Percentiles rank a stretch among this genome's conserved stretches.
Evolutionary conservation across 305 asterid species (phyloP).

Genomic region (Fraxinus ornus): DNA sequence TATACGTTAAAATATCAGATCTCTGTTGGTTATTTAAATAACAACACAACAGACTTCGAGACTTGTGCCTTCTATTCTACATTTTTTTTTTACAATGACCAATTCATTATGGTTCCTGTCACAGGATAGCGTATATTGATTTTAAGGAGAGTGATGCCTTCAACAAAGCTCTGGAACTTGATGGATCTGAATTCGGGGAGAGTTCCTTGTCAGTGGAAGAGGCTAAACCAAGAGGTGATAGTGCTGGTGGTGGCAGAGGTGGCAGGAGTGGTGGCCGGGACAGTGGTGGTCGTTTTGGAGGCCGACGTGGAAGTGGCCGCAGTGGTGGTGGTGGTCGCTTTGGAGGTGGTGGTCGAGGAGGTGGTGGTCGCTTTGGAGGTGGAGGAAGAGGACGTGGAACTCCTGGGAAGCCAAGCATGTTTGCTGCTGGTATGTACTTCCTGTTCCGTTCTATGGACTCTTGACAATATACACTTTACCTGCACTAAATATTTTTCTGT

Average conservation of each 20-base stretch:
- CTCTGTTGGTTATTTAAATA: background rate
- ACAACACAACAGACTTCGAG: background rate
- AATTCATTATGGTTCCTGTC: background rate
- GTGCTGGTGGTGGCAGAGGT: constrained; percentile 29
- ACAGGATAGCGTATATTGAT: constrained; percentile 69
- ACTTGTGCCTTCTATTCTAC: background rate
- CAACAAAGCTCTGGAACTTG: constrained; percentile 53
- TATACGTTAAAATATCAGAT: background rate
- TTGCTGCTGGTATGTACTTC: constrained; percentile 27
- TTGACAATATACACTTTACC: background rate
- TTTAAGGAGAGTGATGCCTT: constrained; percentile 44
- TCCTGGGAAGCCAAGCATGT: constrained; percentile 39
- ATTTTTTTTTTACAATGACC: constrained; percentile 4
- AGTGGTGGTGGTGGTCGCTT: constrained; percentile 38
- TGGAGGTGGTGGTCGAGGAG: constrained; percentile 19
- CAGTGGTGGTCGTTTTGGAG: constrained; percentile 35
- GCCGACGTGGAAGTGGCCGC: constrained; percentile 24
- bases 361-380: constrained; percentile 28
- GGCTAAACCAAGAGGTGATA: constrained; percentile 58
- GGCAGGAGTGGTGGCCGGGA: constrained; percentile 32
- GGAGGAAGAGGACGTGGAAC: constrained; percentile 45
- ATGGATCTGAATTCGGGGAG: constrained; percentile 53
- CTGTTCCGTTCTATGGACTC: background rate
- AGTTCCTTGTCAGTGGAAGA: constrained; percentile 48
- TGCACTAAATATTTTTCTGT: background rate